Evolutionary conservation across 2,329 filamentous ascomycete genomes (phyloP).

Genomic region (Exophiala sp.): DNA sequence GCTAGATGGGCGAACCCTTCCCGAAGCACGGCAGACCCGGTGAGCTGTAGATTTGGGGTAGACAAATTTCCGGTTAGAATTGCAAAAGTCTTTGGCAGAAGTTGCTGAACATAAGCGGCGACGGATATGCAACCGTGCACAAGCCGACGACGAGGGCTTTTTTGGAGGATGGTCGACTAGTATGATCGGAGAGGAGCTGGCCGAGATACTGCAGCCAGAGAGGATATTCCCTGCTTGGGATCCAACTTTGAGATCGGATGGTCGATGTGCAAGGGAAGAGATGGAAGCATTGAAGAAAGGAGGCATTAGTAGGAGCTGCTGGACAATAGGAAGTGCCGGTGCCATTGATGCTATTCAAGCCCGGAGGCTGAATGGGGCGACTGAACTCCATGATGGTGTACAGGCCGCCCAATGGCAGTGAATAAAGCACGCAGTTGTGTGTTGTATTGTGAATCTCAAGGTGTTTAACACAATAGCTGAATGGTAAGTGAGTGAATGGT

Average conservation of each 20-base stretch:
- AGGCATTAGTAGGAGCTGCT: constrained; percentile 7
- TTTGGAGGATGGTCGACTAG: not conserved
- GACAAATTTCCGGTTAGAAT: not conserved
- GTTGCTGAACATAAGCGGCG: not conserved
- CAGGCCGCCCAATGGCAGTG: constrained; percentile 2
- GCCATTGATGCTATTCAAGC: constrained; percentile 9
- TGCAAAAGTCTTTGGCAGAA: not conserved
- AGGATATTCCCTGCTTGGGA: constrained; percentile 6
- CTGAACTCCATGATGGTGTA: constrained; percentile 3
- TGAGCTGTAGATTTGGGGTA: not conserved
- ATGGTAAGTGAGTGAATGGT: not conserved
- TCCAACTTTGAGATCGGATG: constrained; percentile 5
- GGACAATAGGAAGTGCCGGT: constrained; percentile 5
- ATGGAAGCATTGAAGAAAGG: constrained; percentile 17
- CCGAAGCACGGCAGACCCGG: not conserved
- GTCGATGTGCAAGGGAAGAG: constrained; percentile 10
- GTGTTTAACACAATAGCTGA: constrained; percentile 1
- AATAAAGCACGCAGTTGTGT: not conserved
- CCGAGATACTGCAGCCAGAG: constrained; percentile 13
- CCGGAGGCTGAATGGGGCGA: constrained; percentile 5
- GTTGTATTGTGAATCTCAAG: not conserved
- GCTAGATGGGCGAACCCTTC: not conserved
- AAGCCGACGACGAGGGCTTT: not conserved
- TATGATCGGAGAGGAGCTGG: constrained; percentile 1
- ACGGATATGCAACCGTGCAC: not conserved